Percentiles rank a stretch among this genome's conserved stretches.
Conservation (phyloP, 2,329 filamentous ascomycete species). For the Penicillium sp. region DNA sequence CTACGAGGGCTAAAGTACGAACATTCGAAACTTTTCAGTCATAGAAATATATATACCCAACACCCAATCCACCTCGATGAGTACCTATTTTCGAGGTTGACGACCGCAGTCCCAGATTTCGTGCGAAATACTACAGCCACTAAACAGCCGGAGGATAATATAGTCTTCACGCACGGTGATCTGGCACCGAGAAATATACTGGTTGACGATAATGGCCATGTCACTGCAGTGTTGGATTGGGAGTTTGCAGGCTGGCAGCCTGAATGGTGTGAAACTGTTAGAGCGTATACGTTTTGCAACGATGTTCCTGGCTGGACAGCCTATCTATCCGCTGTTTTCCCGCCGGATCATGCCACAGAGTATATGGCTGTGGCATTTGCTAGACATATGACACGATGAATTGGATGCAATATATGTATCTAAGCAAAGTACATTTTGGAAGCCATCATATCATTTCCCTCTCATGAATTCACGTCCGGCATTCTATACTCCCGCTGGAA, state of each 20-base stretch:
- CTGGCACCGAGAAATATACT: constrained; percentile 10
- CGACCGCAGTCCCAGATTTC: background rate
- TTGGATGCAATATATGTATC: background rate
- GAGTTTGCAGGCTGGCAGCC: constrained; percentile 10
- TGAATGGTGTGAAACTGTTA: constrained; percentile 3
- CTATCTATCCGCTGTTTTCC: constrained; percentile 1
- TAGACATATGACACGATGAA: background rate
- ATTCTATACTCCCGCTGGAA: background rate
- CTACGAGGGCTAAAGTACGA: background rate
- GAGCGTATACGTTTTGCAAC: background rate
- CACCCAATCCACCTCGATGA: background rate
- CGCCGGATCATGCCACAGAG: background rate
- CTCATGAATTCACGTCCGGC: background rate
- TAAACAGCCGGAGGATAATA: background rate
- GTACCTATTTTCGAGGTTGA: background rate
- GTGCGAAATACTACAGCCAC: background rate
- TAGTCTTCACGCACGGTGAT: constrained; percentile 11
- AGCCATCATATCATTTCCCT: background rate
- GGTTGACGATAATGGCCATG: constrained; percentile 2
- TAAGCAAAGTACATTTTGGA: background rate
- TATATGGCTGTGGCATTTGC: constrained; percentile 4
- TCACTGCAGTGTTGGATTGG: constrained; percentile 12
- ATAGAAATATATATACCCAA: background rate
- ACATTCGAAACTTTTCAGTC: no score
- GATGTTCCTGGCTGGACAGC: constrained; percentile 3